A percentile compares a stretch with the other conserved stretches of the same genome.
Conservation (phyloP, 2,329 filamentous ascomycete species). For the Arachnomyces sp. region DNA sequence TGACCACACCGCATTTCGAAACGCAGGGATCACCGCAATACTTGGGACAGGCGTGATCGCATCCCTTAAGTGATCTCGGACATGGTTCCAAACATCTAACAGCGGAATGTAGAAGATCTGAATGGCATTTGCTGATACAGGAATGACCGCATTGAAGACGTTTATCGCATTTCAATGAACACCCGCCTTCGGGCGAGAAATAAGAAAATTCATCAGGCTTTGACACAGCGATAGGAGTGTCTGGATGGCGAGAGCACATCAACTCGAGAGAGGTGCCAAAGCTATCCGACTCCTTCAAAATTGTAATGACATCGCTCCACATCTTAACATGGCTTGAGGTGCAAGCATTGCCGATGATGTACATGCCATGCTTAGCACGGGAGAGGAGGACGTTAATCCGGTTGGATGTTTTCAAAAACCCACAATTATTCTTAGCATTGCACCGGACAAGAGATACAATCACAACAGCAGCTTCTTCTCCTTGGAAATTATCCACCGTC, state of each 20-base stretch:
- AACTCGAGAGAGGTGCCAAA: slow-evolving; percentile 49
- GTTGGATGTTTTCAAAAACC: slow-evolving; percentile 60
- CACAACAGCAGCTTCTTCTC: slow-evolving; percentile 65
- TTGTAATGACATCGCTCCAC: slow-evolving; percentile 54
- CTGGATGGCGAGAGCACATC: slow-evolving; percentile 54
- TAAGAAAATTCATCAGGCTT: slow-evolving; percentile 51
- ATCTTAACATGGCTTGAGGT: slow-evolving; percentile 53
- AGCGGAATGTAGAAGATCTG: slow-evolving; percentile 34
- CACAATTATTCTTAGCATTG: slow-evolving; percentile 51
- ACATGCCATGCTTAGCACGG: slow-evolving; percentile 62
- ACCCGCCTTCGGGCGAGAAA: slow-evolving; percentile 56
- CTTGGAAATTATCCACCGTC: slow-evolving; percentile 70
- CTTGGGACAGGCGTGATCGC: slow-evolving; percentile 35
- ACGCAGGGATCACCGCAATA: slow-evolving; percentile 37
- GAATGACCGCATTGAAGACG: slow-evolving; percentile 40
- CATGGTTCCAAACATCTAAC: slow-evolving; percentile 38
- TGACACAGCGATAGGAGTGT: slow-evolving; percentile 44
- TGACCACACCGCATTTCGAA: slow-evolving; percentile 22
- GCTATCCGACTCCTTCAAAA: slow-evolving; percentile 41
- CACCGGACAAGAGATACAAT: slow-evolving; percentile 65
- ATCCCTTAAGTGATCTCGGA: slow-evolving; percentile 26
- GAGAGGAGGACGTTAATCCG: slow-evolving; percentile 63
- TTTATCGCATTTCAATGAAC: slow-evolving; percentile 42
- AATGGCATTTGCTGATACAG: slow-evolving; percentile 40
- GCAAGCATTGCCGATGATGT: slow-evolving; percentile 59